These are phyloP conservation scores for Pythium chondricola DNA, from an alignment of 352 stramenopile species.

Conservation along the genomic window DNA sequence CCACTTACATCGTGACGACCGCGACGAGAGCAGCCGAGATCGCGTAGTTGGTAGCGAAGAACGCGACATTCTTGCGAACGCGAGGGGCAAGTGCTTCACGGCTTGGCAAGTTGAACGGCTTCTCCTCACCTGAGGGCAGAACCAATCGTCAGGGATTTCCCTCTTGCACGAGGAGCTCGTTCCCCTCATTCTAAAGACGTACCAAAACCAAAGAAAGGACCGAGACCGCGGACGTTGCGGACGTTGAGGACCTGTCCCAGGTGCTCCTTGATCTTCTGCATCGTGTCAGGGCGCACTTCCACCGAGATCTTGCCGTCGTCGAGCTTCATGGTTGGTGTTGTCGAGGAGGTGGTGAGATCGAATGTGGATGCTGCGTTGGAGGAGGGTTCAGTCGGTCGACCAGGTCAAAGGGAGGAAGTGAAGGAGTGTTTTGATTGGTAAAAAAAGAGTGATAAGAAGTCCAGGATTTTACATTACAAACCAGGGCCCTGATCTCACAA, in stretches of 20 bases:
- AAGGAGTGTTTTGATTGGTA: constrained; percentile 12
- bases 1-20: constrained; percentile 74
- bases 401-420: neutral
- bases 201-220: constrained; percentile 79
- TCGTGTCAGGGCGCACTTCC: constrained; percentile 49
- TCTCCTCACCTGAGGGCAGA: constrained; percentile 55
- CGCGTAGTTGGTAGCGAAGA: constrained; percentile 83
- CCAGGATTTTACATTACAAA: neutral
- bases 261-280: constrained; percentile 65
- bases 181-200: neutral
- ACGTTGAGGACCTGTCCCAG: constrained; percentile 60
- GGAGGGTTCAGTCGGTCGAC: neutral
- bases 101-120: constrained; percentile 76
- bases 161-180: neutral
- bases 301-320: constrained; percentile 67
- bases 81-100: constrained; percentile 55
- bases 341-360: neutral
- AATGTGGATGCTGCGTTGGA: constrained; percentile 2
- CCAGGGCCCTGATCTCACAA: no score
- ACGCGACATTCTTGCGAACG: constrained; percentile 74
- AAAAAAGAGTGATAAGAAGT: constrained; percentile 10
- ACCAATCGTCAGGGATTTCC: neutral
- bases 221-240: constrained; percentile 72
- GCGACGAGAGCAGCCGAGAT: constrained; percentile 68
- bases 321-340: constrained; percentile 36